Conservation (phyloP, 805 yeast genomes). For the Lipomyces orientalis region DNA sequence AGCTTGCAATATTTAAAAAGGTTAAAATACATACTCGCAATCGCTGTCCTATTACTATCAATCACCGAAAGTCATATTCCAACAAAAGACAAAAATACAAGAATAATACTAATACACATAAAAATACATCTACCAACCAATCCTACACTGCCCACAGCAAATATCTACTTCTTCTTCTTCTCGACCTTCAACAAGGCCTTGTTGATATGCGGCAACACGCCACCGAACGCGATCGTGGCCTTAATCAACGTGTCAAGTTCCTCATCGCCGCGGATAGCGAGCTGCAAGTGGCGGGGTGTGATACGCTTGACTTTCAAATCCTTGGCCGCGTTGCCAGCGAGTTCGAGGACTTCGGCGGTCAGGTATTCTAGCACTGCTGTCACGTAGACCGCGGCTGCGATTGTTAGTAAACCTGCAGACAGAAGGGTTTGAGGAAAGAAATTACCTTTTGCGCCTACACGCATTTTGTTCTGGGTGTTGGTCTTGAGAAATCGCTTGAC, state of each 20-base stretch:
- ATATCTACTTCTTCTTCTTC: constrained; percentile 23
- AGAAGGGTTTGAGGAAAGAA: not conserved
- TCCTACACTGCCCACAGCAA: not conserved
- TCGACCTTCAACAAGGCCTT: constrained; percentile 46
- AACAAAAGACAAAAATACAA: constrained; percentile 1
- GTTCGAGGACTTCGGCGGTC: constrained; percentile 97
- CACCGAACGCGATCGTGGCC: constrained; percentile 97
- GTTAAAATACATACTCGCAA: not conserved
- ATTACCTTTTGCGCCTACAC: constrained; percentile 76
- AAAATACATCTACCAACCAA: not conserved
- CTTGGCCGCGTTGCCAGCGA: constrained; percentile 99
- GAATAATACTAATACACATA: constrained; percentile 6
- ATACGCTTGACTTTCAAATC: constrained; percentile 95
- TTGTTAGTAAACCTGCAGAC: not conserved
- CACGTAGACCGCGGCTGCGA: constrained; percentile 83
- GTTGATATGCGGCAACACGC: constrained; percentile 94
- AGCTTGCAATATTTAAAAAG: not conserved
- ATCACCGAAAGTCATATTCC: not conserved
- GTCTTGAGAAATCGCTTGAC: constrained; percentile 93
- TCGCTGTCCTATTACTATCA: not conserved
- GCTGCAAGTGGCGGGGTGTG: constrained; percentile 95
- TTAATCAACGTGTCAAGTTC: constrained; percentile 91
- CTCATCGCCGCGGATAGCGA: constrained; percentile 98
- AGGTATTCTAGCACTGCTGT: constrained; percentile 96
- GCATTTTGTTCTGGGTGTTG: constrained; percentile 80